Percentiles rank a stretch among this genome's conserved stretches.
These are phyloP conservation scores for Lactifluus subvellereus DNA, from an alignment of 768 basidiomycete species.

Conservation along the genomic window DNA sequence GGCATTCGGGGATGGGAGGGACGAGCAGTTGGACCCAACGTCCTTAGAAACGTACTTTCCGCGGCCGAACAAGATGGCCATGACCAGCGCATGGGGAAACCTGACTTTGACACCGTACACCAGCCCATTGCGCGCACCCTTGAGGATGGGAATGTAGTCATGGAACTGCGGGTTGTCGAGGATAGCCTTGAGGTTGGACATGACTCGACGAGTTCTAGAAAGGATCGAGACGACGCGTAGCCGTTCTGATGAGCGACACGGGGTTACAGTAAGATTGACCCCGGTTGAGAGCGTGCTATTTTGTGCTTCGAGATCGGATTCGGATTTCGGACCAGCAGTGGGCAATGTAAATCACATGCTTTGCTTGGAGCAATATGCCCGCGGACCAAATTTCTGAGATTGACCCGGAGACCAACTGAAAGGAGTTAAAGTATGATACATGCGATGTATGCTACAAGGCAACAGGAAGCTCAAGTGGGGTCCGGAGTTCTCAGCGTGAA, in stretches of 20 bases:
- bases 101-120: constrained; percentile 89
- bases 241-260: too few species aligned
- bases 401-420: too few species aligned
- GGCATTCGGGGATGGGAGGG: not conserved
- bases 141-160: constrained; percentile 87
- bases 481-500: not conserved
- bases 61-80: constrained; percentile 90
- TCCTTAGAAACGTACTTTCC: constrained; percentile 63
- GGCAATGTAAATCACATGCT: constrained; percentile 17
- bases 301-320: not conserved
- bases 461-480: too few species aligned
- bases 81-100: constrained; percentile 94
- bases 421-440: too few species aligned
- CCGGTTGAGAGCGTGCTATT: not conserved
- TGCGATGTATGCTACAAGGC: too few species aligned
- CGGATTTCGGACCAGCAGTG: not conserved
- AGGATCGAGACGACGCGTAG: too few species aligned
- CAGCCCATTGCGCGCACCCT: constrained; percentile 88
- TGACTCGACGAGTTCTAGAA: constrained; percentile 9
- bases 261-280: not conserved
- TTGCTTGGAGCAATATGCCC: too few species aligned
- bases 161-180: constrained; percentile 72
- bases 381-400: too few species aligned
- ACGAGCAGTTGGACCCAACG: not conserved
- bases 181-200: constrained; percentile 32